Evolutionary conservation across 2,329 filamentous ascomycete species (phyloP).

Genomic region (Macrophomina tecta): DNA sequence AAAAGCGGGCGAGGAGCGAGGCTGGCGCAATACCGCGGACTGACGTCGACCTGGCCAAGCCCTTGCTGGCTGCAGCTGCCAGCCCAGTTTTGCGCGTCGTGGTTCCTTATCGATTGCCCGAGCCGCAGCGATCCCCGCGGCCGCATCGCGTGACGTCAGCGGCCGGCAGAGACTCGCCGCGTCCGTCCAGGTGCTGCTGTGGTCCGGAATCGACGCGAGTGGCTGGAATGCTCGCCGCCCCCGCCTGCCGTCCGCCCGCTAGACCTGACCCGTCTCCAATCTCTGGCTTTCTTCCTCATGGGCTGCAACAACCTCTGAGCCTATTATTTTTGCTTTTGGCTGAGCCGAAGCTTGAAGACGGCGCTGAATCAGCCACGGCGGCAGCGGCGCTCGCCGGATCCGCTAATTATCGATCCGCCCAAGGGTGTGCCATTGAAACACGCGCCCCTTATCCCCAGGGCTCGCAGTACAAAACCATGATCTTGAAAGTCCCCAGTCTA

Average conservation of each 20-base stretch:
- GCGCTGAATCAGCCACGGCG: constrained; percentile 11
- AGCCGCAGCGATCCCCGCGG: neutral
- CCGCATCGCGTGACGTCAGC: neutral
- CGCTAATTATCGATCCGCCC: neutral
- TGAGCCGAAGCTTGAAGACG: neutral
- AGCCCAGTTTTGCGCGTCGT: constrained; percentile 5
- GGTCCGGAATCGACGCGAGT: constrained; percentile 10
- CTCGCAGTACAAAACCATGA: neutral
- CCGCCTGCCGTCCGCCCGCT: neutral
- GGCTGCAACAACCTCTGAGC: neutral
- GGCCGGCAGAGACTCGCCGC: neutral
- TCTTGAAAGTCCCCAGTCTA: neutral
- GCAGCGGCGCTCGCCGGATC: neutral
- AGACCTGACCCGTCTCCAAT: neutral
- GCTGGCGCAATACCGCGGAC: neutral
- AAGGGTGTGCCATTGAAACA: constrained; percentile 2
- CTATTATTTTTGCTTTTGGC: neutral
- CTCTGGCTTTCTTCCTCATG: neutral
- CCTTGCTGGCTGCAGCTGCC: constrained; percentile 4
- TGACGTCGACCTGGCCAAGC: neutral
- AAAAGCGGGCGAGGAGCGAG: neutral
- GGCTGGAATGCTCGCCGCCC: constrained; percentile 1
- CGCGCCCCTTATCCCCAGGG: neutral
- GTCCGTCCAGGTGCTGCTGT: too few species aligned
- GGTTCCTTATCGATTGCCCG: constrained; percentile 6